Evolutionary conservation across 345 rosid genomes (phyloP).

Genomic region (Geranium brycei): DNA sequence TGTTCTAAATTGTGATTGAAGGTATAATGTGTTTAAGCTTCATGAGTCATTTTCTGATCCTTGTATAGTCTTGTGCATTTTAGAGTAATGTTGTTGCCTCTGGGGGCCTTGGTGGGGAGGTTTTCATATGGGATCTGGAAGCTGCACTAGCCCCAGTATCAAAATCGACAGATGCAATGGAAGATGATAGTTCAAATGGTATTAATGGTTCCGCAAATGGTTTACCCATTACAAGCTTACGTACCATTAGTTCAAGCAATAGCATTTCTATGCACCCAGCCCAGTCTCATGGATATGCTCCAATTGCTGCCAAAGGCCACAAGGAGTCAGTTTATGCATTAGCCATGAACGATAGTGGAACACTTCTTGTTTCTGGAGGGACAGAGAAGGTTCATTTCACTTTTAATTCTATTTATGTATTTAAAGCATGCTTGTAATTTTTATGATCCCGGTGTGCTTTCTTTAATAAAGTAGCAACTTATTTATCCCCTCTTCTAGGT

Average conservation of each 20-base stretch:
- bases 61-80: conserved; percentile 52
- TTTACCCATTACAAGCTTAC: conserved; percentile 55
- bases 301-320: conserved; percentile 86
- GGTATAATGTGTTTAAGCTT: conserved; percentile 1
- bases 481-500: conserved; percentile 29
- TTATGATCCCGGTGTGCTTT: neutral
- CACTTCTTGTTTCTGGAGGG: conserved; percentile 95
- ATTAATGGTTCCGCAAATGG: conserved; percentile 45
- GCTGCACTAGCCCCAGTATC: conserved; percentile 69
- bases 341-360: conserved; percentile 87
- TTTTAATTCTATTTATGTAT: neutral
- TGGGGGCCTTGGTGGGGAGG: conserved; percentile 99
- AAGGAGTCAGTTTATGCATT: conserved; percentile 99
- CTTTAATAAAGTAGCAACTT: neutral
- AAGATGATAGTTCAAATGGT: conserved; percentile 70
- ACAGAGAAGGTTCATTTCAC: conserved; percentile 69
- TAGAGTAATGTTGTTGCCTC: conserved; percentile 96
- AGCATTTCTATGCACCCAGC: conserved; percentile 53
- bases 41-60: conserved; percentile 42
- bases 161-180: conserved; percentile 55
- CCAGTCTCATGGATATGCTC: conserved; percentile 69
- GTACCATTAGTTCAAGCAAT: conserved; percentile 73
- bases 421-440: neutral
- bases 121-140: conserved; percentile 97
- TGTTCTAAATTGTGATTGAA: conserved; percentile 2